Evolutionary conservation across 345 rosid species (phyloP).

Genomic region (Gossypium longicalyx): DNA sequence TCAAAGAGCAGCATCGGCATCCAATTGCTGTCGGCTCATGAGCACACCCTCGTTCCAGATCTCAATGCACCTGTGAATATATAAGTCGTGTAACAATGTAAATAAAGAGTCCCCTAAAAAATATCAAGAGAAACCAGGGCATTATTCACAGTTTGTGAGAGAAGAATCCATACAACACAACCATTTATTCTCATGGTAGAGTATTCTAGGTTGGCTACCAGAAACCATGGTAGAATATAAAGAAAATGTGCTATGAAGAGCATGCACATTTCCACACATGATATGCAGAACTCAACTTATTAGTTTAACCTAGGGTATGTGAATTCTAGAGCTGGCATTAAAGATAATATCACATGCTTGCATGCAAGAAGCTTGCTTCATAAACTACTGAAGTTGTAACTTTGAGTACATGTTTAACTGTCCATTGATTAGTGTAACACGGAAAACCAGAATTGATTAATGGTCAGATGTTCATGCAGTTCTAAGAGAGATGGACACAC

Average conservation of each 20-base stretch:
- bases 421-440: not conserved
- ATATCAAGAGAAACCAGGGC: not conserved
- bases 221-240: not conserved
- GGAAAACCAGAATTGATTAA: not conserved
- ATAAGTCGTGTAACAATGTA: not conserved
- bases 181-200: not conserved
- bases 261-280: not conserved
- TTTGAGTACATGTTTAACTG: not conserved
- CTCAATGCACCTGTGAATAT: conserved; percentile 51
- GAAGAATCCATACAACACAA: not conserved
- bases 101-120: not conserved
- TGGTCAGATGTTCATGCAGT: not conserved
- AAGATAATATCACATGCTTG: not conserved
- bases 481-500: conserved; percentile 12
- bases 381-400: not conserved
- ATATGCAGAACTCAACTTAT: not conserved
- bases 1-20: conserved; percentile 25
- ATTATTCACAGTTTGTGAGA: not conserved
- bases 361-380: not conserved
- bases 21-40: conserved; percentile 44
- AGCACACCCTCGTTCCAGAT: conserved; percentile 78
- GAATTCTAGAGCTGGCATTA: not conserved
- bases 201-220: not conserved
- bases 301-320: not conserved
- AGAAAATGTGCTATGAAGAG: not conserved